Evolutionary conservation across 371 early-diverging fungal genomes (phyloP).

Genomic region (Mortierella sp.): DNA sequence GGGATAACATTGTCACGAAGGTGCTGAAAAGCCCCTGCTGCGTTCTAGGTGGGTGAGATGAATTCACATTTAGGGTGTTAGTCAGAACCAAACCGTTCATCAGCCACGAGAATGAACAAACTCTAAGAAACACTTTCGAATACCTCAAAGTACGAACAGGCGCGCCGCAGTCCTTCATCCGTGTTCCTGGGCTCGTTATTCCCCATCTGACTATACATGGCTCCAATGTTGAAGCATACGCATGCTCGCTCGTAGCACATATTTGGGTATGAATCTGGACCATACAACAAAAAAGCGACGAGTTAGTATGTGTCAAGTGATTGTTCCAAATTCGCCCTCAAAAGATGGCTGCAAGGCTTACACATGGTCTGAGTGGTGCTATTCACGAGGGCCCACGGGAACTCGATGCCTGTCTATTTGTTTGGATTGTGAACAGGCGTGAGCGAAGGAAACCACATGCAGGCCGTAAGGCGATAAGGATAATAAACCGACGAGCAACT

Average conservation of each 20-base stretch:
- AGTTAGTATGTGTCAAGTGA: not conserved
- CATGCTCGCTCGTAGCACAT: slow-evolving; percentile 87
- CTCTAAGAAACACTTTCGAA: not conserved
- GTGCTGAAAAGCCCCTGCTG: slow-evolving; percentile 83
- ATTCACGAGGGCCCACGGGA: slow-evolving; percentile 73
- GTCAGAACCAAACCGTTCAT: too few relatives aligned
- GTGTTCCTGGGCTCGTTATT: slow-evolving; percentile 68
- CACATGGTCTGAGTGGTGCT: slow-evolving; percentile 51
- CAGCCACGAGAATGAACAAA: too few relatives aligned
- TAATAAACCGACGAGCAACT: slow-evolving; percentile 29
- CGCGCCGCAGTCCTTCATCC: slow-evolving; percentile 78
- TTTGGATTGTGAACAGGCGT: not conserved
- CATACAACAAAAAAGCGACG: not conserved
- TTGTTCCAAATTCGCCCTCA: not conserved
- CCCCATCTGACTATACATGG: slow-evolving; percentile 83
- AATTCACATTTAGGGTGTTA: not conserved
- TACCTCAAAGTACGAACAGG: slow-evolving; percentile 82
- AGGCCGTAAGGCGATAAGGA: too few relatives aligned
- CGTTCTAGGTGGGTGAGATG: slow-evolving; percentile 57
- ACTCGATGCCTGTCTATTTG: slow-evolving; percentile 69
- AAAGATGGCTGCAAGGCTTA: slow-evolving; percentile 12
- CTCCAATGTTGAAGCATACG: slow-evolving; percentile 85
- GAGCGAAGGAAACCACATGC: not conserved
- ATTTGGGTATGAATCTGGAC: slow-evolving; percentile 58
- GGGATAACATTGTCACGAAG: slow-evolving; percentile 68